phyloP scores from a whole-genome alignment of 495 filamentous ascomycete genomes.

The Alectoria sarmentosa region DNA sequence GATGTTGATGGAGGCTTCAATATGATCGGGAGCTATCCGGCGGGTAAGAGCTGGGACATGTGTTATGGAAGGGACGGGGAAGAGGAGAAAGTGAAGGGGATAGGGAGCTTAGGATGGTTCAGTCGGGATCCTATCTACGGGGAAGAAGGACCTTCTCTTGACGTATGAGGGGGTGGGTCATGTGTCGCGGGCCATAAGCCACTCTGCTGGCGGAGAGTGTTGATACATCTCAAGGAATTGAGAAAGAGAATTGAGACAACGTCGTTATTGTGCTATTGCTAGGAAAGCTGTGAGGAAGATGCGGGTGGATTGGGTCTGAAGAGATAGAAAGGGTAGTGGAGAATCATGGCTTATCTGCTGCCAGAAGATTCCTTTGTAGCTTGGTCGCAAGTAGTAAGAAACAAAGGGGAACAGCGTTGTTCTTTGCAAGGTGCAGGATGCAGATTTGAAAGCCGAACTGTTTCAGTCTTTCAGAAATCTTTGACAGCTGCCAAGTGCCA shows the following conservation, averaged over 20 bases:
- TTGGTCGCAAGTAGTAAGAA: neutral
- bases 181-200: too few relatives aligned
- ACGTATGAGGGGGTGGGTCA: conserved; percentile 24
- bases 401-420: neutral
- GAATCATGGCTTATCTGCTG: neutral
- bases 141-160: conserved; percentile 43
- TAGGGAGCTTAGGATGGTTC: conserved; percentile 49
- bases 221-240: neutral
- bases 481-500: conserved; percentile 1
- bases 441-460: neutral
- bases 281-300: neutral
- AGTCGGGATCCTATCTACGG: conserved; percentile 55
- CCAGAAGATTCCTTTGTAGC: neutral
- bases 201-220: neutral
- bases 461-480: too few relatives aligned
- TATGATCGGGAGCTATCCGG: conserved; percentile 63
- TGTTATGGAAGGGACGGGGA: conserved; percentile 56
- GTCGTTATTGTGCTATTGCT: too few relatives aligned
- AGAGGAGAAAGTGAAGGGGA: conserved; percentile 41
- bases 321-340: neutral
- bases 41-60: conserved; percentile 56
- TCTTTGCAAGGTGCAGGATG: neutral
- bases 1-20: conserved; percentile 49
- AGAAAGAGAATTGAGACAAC: neutral
- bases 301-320: neutral